Evolutionary conservation across 768 basidiomycete genomes (phyloP).

Genomic region (Lanmaoa rubissima): DNA sequence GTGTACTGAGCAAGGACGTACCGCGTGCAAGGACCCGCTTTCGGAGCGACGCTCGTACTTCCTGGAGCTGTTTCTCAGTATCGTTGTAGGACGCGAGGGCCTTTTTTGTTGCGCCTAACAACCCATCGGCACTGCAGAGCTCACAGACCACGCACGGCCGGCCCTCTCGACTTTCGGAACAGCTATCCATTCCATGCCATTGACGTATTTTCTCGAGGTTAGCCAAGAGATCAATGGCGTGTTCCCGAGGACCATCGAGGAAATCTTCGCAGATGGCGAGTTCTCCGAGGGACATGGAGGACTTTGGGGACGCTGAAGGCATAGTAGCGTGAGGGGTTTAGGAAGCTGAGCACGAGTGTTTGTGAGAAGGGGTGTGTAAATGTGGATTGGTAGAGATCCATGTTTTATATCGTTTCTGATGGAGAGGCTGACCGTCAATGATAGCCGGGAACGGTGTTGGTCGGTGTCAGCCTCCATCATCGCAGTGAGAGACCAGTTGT

Average conservation of each 20-base stretch:
- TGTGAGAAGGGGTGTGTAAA: not conserved
- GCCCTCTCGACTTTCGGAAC: not conserved
- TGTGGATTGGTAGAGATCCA: not conserved
- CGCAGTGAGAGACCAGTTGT: not conserved
- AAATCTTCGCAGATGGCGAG: constrained; percentile 14
- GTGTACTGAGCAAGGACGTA: not conserved
- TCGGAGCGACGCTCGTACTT: constrained; percentile 6
- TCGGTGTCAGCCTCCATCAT: constrained; percentile 5
- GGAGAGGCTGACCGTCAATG: constrained; percentile 9
- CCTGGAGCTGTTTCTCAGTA: constrained; percentile 5
- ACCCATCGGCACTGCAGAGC: constrained; percentile 3
- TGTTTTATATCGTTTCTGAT: not conserved
- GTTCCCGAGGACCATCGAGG: constrained; percentile 10
- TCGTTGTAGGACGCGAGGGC: constrained; percentile 6
- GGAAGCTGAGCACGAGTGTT: not conserved
- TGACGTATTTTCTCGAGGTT: constrained; percentile 1
- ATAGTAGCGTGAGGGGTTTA: not conserved
- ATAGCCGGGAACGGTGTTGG: not conserved
- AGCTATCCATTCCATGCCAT: not conserved
- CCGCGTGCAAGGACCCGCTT: not conserved
- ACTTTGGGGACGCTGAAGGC: not conserved
- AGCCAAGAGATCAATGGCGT: constrained; percentile 11
- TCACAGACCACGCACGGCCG: constrained; percentile 12
- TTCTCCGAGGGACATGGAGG: constrained; percentile 13
- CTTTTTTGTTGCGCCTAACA: constrained; percentile 6